Percentiles rank a stretch among this genome's conserved stretches.
Conservation (phyloP, 176 grass and related monocot genomes). For the Tillandsia fasciculata region DNA sequence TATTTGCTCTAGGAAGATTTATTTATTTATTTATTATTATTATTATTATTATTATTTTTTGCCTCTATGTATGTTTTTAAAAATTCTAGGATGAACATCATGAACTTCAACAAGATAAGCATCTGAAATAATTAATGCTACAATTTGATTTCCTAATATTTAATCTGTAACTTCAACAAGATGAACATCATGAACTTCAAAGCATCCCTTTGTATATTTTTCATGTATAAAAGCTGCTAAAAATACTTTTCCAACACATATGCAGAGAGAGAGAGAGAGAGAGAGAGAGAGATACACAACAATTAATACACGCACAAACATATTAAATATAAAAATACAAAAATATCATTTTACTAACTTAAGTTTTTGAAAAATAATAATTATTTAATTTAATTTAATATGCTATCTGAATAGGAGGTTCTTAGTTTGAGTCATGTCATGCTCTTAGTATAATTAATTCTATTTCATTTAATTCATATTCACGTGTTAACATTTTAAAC, state of each 20-base stretch:
- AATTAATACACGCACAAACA: no score
- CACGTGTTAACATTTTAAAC: no score
- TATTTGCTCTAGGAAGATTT: not conserved
- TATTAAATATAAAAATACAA: no score
- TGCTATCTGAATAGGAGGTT: no score
- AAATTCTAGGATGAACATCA: not conserved
- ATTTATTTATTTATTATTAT: not conserved
- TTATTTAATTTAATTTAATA: no score
- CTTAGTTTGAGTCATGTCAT: no score
- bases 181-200: not conserved
- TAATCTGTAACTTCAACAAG: no score
- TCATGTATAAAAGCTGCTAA: slow-evolving; percentile 6
- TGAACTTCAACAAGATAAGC: not conserved
- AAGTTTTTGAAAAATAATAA: no score
- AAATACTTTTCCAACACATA: not conserved
- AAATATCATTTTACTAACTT: no score
- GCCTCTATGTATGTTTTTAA: not conserved
- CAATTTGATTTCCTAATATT: not conserved
- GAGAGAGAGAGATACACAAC: no score
- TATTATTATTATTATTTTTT: not conserved
- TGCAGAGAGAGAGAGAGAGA: not conserved
- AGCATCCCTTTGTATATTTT: not conserved
- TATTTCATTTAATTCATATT: no score
- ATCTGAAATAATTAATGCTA: not conserved
- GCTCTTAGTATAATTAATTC: no score